These are phyloP conservation scores for Amanita brunnescens DNA, from an alignment of 768 basidiomycete species.

Conservation along the genomic window DNA sequence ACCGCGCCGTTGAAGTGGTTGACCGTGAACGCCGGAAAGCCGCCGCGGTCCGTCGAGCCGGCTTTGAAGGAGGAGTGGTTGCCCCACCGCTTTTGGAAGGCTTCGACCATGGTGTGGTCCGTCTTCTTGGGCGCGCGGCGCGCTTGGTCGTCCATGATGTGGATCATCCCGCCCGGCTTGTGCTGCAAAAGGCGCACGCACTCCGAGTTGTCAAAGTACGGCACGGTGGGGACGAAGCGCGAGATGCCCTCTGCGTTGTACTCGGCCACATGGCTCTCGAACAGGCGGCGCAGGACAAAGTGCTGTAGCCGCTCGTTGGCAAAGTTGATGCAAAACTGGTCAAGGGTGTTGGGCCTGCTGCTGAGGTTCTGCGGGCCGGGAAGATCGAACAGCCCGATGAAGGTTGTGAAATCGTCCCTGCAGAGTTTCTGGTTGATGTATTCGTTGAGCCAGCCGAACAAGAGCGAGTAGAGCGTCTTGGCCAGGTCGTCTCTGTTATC, in stretches of 20 bases:
- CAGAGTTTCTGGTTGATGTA: constrained; percentile 93
- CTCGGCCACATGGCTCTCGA: constrained; percentile 76
- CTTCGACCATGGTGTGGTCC: constrained; percentile 90
- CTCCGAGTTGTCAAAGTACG: constrained; percentile 88
- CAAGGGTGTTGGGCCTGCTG: constrained; percentile 82
- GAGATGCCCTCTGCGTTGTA: constrained; percentile 78
- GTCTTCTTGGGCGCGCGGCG: constrained; percentile 82
- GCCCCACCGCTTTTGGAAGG: constrained; percentile 89
- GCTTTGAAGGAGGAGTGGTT: constrained; percentile 90
- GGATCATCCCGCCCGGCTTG: constrained; percentile 82
- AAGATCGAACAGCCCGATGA: constrained; percentile 90
- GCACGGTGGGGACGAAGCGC: constrained; percentile 54
- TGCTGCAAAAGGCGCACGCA: constrained; percentile 82
- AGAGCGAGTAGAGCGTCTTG: constrained; percentile 84
- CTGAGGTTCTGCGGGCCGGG: constrained; percentile 90
- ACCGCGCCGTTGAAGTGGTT: constrained; percentile 89
- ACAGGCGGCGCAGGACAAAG: constrained; percentile 72
- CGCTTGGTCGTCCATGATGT: constrained; percentile 98
- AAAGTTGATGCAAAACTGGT: constrained; percentile 95
- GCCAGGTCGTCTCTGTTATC: constrained; percentile 93
- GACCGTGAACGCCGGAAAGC: constrained; percentile 82
- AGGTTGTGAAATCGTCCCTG: constrained; percentile 85
- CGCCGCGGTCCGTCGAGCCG: constrained; percentile 64
- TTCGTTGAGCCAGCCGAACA: constrained; percentile 96
- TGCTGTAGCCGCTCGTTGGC: constrained; percentile 88